Conservation (phyloP, 345 rosid genomes). For the thale cress (Arabidopsis thaliana) region TAIR10.1 NC_003071.7:13650501-13651000, state of each 20-base stretch:
- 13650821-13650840: background rate
- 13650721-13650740: background rate
- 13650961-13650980: slow-evolving; percentile 13
- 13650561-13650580: background rate
- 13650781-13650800: background rate
- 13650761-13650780: background rate
- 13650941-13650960: slow-evolving; percentile 12
- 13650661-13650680: background rate
- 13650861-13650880: slow-evolving; percentile 30
- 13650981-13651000: background rate
- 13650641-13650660: background rate
- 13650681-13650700: no score
- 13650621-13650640: background rate
- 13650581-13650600: background rate
- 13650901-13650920: slow-evolving; percentile 28
- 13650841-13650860: slow-evolving; percentile 5
- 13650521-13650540: background rate
- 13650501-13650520: background rate
- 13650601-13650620: slow-evolving; percentile 11
- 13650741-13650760: background rate
- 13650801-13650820: background rate
- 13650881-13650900: slow-evolving; percentile 23
- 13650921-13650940: slow-evolving; percentile 16
- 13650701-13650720: background rate
- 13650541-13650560: background rate